phyloP scores from a whole-genome alignment of 2,329 filamentous ascomycete species.

The Scedosporium aurantiacum region DNA sequence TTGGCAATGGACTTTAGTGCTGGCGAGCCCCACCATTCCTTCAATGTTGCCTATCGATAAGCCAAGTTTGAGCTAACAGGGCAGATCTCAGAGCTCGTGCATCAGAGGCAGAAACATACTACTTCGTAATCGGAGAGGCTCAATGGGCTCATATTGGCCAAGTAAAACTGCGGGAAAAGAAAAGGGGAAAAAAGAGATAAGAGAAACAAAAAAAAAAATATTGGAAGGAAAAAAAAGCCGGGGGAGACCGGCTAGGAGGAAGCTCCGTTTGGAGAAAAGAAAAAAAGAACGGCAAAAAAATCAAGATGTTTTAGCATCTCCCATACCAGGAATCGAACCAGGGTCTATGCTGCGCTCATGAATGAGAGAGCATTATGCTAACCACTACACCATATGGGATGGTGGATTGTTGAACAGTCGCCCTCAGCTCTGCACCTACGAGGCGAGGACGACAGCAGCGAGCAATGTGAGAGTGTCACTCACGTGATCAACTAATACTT shows the following conservation, averaged over 20 bases:
- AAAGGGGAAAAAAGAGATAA: not conserved
- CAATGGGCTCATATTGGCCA: not conserved
- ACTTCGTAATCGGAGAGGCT: too few species aligned
- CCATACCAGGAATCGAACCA: constrained; percentile 6
- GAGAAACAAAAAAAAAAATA: too few species aligned
- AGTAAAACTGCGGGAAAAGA: not conserved
- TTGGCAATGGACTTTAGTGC: too few species aligned
- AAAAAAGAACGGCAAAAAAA: not conserved
- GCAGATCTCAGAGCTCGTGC: too few species aligned
- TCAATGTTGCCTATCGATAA: too few species aligned
- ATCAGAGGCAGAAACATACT: too few species aligned
- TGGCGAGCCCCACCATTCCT: too few species aligned
- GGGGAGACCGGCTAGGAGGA: too few species aligned
- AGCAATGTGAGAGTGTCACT: too few species aligned
- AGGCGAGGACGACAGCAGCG: not conserved
- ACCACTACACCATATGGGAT: constrained; percentile 2
- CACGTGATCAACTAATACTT: too few species aligned
- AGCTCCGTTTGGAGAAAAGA: not conserved
- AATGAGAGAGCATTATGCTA: constrained; percentile 5
- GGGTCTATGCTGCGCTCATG: constrained; percentile 1
- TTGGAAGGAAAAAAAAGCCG: not conserved
- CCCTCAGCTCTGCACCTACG: not conserved
- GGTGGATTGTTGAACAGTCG: not conserved
- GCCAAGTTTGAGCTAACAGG: too few species aligned
- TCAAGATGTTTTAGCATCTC: not conserved